These are phyloP conservation scores for Alliaria petiolata DNA, from an alignment of 345 rosid species.

Conservation along the genomic window DNA sequence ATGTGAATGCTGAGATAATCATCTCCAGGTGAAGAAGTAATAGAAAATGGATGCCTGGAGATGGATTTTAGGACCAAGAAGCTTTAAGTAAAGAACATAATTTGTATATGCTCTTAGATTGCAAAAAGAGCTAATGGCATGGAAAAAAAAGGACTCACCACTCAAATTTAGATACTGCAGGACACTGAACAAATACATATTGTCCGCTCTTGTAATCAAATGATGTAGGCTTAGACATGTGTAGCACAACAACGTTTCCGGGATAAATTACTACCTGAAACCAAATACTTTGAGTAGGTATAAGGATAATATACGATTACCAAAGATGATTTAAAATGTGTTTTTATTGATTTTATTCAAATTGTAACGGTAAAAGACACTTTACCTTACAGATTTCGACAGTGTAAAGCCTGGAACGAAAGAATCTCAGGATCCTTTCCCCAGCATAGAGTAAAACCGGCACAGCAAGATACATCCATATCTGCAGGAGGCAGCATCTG, in stretches of 20 bases:
- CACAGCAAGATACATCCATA: slow-evolving; percentile 95
- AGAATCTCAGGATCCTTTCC: slow-evolving; percentile 82
- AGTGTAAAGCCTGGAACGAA: slow-evolving; percentile 75
- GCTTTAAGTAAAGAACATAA: background rate
- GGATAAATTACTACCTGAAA: slow-evolving; percentile 34
- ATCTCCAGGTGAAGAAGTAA: slow-evolving; percentile 91
- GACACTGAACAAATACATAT: slow-evolving; percentile 70
- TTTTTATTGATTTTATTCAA: background rate
- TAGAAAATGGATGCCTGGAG: slow-evolving; percentile 96
- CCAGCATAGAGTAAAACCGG: slow-evolving; percentile 79
- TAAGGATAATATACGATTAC: background rate
- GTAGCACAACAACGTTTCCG: slow-evolving; percentile 42
- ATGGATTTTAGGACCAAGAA: background rate
- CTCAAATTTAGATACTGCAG: slow-evolving; percentile 63
- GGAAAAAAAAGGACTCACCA: slow-evolving; percentile 40
- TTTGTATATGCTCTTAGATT: background rate
- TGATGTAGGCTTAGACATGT: slow-evolving; percentile 67
- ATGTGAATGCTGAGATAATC: slow-evolving; percentile 63
- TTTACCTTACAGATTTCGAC: slow-evolving; percentile 74
- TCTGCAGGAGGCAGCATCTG: slow-evolving; percentile 37
- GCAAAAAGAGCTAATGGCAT: background rate
- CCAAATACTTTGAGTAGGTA: background rate
- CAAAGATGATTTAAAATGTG: background rate
- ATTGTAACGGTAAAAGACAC: background rate
- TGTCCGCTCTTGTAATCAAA: slow-evolving; percentile 81